These are phyloP conservation scores for Elymus sibiricus DNA, from an alignment of 176 grass and related monocot species.

Conservation along the genomic window DNA sequence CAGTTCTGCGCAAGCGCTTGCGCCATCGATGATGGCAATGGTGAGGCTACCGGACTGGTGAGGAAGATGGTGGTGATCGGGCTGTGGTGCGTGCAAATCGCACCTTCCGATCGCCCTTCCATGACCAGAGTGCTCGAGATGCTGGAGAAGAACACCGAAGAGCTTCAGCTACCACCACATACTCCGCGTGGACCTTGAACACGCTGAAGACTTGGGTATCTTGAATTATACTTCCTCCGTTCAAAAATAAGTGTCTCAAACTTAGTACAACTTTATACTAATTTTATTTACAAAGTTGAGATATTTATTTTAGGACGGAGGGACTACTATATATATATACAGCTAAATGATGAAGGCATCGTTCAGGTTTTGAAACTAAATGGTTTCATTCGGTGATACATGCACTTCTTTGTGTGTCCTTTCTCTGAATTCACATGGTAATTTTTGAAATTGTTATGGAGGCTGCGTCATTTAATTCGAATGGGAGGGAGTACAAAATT, in stretches of 20 bases:
- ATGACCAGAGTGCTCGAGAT: constrained; percentile 54
- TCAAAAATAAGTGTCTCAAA: no score
- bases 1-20: neutral
- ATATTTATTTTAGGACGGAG: no score
- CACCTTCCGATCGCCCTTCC: constrained; percentile 34
- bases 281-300: no score
- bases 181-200: neutral
- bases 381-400: neutral
- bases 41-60: constrained; percentile 17
- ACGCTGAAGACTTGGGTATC: neutral
- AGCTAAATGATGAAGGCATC: neutral
- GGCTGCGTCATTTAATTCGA: no score
- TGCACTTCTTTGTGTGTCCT: neutral
- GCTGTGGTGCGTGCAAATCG: constrained; percentile 49
- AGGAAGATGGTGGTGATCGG: constrained; percentile 46
- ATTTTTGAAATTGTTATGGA: neutral
- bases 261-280: no score
- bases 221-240: neutral
- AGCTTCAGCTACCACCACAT: constrained; percentile 27
- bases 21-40: neutral
- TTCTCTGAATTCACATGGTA: neutral
- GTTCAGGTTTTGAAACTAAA: neutral
- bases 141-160: constrained; percentile 29
- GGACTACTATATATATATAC: no score
- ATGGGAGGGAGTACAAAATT: neutral